Percentiles rank a stretch among this genome's conserved stretches.
These are phyloP conservation scores for Vaccinium corymbosum DNA, from an alignment of 148 eudicot genomes.

Conservation along the genomic window DNA sequence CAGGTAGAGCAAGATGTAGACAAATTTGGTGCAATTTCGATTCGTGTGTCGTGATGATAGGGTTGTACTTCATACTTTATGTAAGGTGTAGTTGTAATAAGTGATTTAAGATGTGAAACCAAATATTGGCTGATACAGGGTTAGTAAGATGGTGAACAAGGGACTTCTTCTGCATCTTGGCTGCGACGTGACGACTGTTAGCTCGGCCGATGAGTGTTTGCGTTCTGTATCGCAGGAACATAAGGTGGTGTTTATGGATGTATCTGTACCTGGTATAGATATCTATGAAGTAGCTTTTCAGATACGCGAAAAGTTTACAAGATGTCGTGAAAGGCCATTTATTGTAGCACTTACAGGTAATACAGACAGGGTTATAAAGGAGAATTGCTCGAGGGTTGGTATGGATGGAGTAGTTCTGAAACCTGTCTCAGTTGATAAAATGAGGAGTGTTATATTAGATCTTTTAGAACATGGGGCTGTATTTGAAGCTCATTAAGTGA, in stretches of 20 bases:
- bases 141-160: constrained; percentile 67
- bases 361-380: constrained; percentile 54
- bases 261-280: constrained; percentile 48
- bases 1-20: background rate
- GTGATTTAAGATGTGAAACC: background rate
- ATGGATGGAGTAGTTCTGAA: constrained; percentile 74
- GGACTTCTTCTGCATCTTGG: constrained; percentile 84
- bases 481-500: constrained; percentile 25
- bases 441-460: constrained; percentile 69
- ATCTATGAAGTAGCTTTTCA: constrained; percentile 60
- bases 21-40: background rate
- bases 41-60: background rate
- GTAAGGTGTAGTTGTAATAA: background rate
- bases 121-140: constrained; percentile 40
- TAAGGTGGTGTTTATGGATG: constrained; percentile 62
- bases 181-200: constrained; percentile 58
- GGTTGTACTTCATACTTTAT: background rate
- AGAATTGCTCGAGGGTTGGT: constrained; percentile 65
- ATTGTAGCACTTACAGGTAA: constrained; percentile 59
- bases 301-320: constrained; percentile 51
- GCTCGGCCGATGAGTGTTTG: constrained; percentile 69
- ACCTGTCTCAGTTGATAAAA: constrained; percentile 80
- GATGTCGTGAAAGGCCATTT: constrained; percentile 50
- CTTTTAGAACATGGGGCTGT: constrained; percentile 57
- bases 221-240: constrained; percentile 47